Evolutionary conservation across 2,329 filamentous ascomycete genomes (phyloP), one percentile per base, ranked within the genome.

Genomic region (Aspergillus vadensis): DNA sequence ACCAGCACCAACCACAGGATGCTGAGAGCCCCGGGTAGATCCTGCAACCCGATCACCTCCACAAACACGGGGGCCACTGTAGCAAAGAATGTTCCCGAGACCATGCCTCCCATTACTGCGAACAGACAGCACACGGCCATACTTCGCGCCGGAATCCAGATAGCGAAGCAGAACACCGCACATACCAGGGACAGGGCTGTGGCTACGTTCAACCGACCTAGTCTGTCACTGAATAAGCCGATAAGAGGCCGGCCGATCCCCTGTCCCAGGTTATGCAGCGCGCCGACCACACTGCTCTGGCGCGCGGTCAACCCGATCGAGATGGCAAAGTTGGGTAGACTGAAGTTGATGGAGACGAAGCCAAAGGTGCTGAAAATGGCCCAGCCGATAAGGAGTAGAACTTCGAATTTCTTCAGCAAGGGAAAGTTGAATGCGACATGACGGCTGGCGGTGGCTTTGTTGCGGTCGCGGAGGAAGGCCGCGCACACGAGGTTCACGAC

Each of bases 281-380:
- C 86, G 5, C 81, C 81, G 3, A 87, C 78, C 9, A 85, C 75
- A 1, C 81, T 80, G 0, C 83, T 86, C 66, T 88, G 85, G 4
- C 80, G 72, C 1, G 82, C 72, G 1, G 76, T 77, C 4, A 89
- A 78, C 0, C 86, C 86, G 39, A 88, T 80, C 0, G 79, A 78
- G 2, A 78, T 74, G 1, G 85, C 85, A 68, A 86, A 88, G 61
- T 82, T 84, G 0, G 87, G 82, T n/a, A 89, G 72, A 1, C 81
- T 84, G 74, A 86, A 89, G 2, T 88, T 78, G 2, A 89, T 70
- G 1, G 85, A 82, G 9, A 88, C 81, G 62, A 88, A 89, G 2
- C 84, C 87, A 3, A 89, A 74, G 77, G 86, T 83, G 43, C 79
- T 84, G 62, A 87, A 51, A 5, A 59, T 50, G 2, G 51, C 52